Percentiles rank a stretch among this genome's conserved stretches.
Conservation (phyloP, 208 protist species). For the Herpetomonas muscarum region DNA sequence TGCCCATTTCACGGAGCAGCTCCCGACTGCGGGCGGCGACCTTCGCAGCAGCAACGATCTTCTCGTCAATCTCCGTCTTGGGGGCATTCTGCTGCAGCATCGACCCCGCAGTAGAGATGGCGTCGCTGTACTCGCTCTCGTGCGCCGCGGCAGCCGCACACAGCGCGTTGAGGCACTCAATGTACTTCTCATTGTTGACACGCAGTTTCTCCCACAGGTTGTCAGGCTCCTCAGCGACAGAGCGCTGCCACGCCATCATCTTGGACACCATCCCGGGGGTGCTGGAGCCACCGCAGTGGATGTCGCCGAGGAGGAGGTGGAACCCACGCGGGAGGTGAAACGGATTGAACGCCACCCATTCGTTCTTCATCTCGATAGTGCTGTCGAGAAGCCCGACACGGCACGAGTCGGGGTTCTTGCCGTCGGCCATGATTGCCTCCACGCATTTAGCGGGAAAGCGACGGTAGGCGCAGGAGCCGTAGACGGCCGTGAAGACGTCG, state of each 20-base stretch:
- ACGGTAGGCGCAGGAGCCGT: slow-evolving; percentile 91
- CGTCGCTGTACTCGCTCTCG: slow-evolving; percentile 18
- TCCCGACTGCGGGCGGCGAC: slow-evolving; percentile 39
- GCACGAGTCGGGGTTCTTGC: slow-evolving; percentile 30
- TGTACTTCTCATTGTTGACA: slow-evolving; percentile 66
- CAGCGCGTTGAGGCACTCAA: slow-evolving; percentile 43
- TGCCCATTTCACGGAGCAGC: slow-evolving; percentile 76
- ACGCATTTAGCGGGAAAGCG: slow-evolving; percentile 72
- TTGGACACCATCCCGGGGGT: slow-evolving; percentile 94
- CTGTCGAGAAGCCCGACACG: slow-evolving; percentile 31
- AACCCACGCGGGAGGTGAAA: slow-evolving; percentile 81
- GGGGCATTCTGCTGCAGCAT: neutral
- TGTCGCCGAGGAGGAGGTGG: slow-evolving; percentile 85
- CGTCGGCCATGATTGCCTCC: slow-evolving; percentile 46
- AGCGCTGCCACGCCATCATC: slow-evolving; percentile 88
- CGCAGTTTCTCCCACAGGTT: slow-evolving; percentile 73
- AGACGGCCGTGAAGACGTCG: slow-evolving; percentile 94
- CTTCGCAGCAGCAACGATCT: slow-evolving; percentile 33
- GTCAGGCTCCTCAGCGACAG: slow-evolving; percentile 26
- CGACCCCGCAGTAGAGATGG: slow-evolving; percentile 20
- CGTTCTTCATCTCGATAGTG: slow-evolving; percentile 40
- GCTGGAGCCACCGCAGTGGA: slow-evolving; percentile 87
- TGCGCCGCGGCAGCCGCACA: slow-evolving; percentile 16
- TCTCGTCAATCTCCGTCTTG: neutral
- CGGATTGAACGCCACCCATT: slow-evolving; percentile 63